Base-by-base conservation (phyloP, 768 basidiomycete genomes). In the Termitomyces sp. region DNA sequence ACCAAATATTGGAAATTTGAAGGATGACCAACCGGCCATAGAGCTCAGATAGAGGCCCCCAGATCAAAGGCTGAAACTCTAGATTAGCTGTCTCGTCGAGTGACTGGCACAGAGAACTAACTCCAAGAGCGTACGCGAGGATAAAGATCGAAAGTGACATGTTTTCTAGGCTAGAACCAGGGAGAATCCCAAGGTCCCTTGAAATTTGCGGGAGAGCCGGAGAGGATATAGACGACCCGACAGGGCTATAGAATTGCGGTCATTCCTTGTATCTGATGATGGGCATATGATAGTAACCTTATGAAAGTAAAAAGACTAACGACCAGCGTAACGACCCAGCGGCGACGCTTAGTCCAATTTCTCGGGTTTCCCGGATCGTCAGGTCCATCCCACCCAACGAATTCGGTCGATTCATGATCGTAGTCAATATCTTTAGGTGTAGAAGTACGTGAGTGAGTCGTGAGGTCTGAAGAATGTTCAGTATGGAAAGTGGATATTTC, bases 291-390 rank as follows among this genome's bases (percentile, higher is more conserved):
- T 30, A 9, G 56, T 17, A 49, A 69, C 56, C 72, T 73, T 21
- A 82, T 82, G 67, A 83, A 83, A 2, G 81, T 79, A 59, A 80
- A 84, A 0, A 73, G 68, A 16, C 80, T 82, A 14, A 82, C 76
- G 45, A 84, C 75, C 19, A 69, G 65, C 0, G 79, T 80, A 4
- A 76, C 77, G 0, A 68, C 72, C 83, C 80, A 82, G 63, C 77
- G 79, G 48, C 64, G 67, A 52, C 61, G 68, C 50, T 69, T 72
- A 12, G 70, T 68, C 82, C 81, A 83, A 60, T 81, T 77, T 28
- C 57, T 61, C 27, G 71, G 70, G 52, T 72, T 72, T 17, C 54
- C 55, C 34, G 62, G 61, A 58, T 72, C 71, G 7, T 64, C 35
- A 8, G 68, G 62, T 21, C 69, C 66, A 57, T 68, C 61, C 69